Evolutionary conservation across 2,329 filamentous ascomycete species (phyloP).

Genomic region (Ilyonectria destructans): DNA sequence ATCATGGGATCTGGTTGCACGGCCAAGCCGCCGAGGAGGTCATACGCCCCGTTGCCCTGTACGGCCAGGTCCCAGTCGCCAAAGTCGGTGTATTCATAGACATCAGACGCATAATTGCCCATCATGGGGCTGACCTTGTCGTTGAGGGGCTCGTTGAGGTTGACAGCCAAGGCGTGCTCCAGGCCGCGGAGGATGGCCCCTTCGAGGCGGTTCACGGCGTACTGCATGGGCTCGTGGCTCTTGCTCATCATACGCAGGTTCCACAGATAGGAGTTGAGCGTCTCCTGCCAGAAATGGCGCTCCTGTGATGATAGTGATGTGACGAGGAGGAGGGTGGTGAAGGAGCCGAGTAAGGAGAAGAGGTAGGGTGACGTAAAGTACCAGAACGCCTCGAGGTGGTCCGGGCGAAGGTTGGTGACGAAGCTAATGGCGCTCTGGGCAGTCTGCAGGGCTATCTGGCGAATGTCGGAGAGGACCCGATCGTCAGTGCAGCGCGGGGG

Average conservation of each 20-base stretch:
- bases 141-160: constrained; percentile 52
- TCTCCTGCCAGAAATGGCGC: constrained; percentile 53
- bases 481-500: constrained; percentile 51
- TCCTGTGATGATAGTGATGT: constrained; percentile 53
- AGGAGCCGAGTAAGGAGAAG: constrained; percentile 59
- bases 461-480: constrained; percentile 49
- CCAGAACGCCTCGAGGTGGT: constrained; percentile 61
- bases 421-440: constrained; percentile 55
- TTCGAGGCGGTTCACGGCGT: constrained; percentile 57
- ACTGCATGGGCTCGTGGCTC: constrained; percentile 55
- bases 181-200: constrained; percentile 57
- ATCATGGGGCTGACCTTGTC: constrained; percentile 51
- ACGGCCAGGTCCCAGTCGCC: constrained; percentile 54
- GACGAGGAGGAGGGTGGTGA: constrained; percentile 57
- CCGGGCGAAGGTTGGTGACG: constrained; percentile 53
- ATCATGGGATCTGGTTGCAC: constrained; percentile 46
- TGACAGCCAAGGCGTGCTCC: constrained; percentile 56
- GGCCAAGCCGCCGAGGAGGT: constrained; percentile 49
- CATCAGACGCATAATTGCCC: constrained; percentile 46
- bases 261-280: constrained; percentile 55
- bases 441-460: constrained; percentile 52
- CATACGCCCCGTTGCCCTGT: constrained; percentile 49
- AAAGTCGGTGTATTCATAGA: constrained; percentile 54
- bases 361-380: constrained; percentile 58
- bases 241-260: constrained; percentile 56